phyloP scores from a whole-genome alignment of 495 filamentous ascomycete genomes.

The Lasiosphaeria ovina region DNA sequence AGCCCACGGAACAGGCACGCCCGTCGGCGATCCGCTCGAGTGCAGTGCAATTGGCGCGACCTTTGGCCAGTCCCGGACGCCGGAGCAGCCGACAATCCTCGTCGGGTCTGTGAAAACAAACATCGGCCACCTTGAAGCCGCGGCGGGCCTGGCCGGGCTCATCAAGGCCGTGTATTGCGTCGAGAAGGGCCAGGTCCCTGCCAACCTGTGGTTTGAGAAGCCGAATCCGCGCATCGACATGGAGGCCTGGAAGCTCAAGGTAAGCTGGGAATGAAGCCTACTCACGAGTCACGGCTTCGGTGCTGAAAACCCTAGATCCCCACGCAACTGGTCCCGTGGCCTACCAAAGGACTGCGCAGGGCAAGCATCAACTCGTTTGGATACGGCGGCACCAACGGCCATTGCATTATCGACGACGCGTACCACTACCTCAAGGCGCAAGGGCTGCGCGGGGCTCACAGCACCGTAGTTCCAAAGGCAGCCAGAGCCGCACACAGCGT shows the following conservation, averaged over 20 bases:
- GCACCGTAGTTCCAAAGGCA: conserved; percentile 9
- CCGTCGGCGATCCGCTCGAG: conserved; percentile 14
- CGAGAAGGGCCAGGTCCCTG: conserved; percentile 45
- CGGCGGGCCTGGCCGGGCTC: conserved; percentile 49
- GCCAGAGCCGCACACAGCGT: too few species aligned
- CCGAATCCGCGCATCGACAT: conserved; percentile 37
- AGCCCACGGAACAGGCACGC: conserved; percentile 33
- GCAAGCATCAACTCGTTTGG: conserved; percentile 14
- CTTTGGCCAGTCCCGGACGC: conserved; percentile 33
- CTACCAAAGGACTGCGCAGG: neutral
- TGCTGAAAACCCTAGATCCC: conserved; percentile 24
- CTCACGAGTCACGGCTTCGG: conserved; percentile 21
- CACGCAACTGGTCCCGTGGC: neutral
- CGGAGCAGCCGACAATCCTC: conserved; percentile 29
- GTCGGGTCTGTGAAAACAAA: conserved; percentile 56
- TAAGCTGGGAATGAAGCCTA: too few species aligned
- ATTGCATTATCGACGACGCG: conserved; percentile 13
- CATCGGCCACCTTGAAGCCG: conserved; percentile 55
- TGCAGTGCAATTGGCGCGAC: conserved; percentile 44
- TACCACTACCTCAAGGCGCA: neutral
- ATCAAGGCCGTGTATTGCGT: conserved; percentile 50
- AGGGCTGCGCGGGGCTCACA: neutral
- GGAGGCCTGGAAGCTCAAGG: too few species aligned
- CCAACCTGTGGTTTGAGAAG: conserved; percentile 45
- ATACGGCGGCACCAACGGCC: conserved; percentile 18